Evolutionary conservation across 2,329 filamentous ascomycete species (phyloP), one percentile per base, ranked within the genome.

Genomic region (Colletotrichum sp.): DNA sequence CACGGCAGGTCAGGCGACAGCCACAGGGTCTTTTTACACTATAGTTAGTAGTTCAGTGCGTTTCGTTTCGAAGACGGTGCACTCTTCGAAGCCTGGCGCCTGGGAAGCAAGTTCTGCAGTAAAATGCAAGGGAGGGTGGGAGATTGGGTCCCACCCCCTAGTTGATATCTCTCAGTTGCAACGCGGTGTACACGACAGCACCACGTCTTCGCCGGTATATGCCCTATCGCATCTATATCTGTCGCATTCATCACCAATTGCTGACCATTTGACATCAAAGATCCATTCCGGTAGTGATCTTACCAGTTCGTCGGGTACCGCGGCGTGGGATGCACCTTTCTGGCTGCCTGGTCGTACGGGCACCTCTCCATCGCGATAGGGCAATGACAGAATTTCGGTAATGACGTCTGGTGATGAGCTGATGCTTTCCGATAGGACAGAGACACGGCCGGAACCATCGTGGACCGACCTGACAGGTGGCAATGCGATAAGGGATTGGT

Each of bases 141-240:
- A 68, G 58, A 73, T 73, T 73, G 56, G 58, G 58, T 52, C 48
- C 62, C 62, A 43, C 71, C 67, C 69, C 72, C 55, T 36, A 18
- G 63, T n/a, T 64, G 59, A 71, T 63, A 56, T 63, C 38, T 34
- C 36, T 63, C 68, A 63, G 58, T 36, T 13, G n/a, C 56, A 24
- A 38, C 43, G 32, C 24, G 56, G 24, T 43, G 63, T 28, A 59
- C 52, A 34, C 66, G 52, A 70, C 69, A 56, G 28, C 24, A 55
- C 32, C 73, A 38, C 56, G 56, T 72, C 62, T 28, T 73, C 69
- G 69, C 69, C 62, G 73, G 73, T 18, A 34, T 68, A 68, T 38
- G 63, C 69, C 73, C 73, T 68, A 75, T 73, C 73, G 32, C 70
- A n/a, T 30, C 8, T 13, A 30, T 62, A 48, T 43, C 43, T 61